A percentile compares a stretch with the other conserved stretches of the same genome.
Evolutionary conservation across 108 stramenopile species (phyloP).

Genomic region (Cyclotella choctawhatcheeana): DNA sequence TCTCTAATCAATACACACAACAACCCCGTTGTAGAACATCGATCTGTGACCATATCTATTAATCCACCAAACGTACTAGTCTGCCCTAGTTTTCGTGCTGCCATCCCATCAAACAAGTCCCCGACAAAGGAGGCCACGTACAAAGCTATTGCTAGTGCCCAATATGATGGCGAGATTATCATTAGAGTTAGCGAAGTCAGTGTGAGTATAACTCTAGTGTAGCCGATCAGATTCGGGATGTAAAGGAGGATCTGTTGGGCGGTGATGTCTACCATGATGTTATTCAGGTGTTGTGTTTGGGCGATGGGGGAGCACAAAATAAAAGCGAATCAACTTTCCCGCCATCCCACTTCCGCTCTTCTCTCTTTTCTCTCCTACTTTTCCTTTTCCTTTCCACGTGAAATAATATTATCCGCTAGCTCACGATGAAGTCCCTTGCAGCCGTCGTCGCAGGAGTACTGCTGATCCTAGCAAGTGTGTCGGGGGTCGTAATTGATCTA

Average conservation of each 20-base stretch:
- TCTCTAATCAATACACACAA: conserved; percentile 69
- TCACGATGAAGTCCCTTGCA: background rate
- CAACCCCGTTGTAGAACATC: conserved; percentile 91
- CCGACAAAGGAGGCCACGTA: conserved; percentile 95
- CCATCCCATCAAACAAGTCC: conserved; percentile 95
- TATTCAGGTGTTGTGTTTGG: background rate
- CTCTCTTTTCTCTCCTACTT: too few species aligned
- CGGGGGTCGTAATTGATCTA: conserved; percentile 47
- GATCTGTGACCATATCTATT: conserved; percentile 98
- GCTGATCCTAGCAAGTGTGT: background rate
- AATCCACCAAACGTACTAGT: conserved; percentile 88
- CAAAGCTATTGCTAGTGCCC: conserved; percentile 65
- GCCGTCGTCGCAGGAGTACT: background rate
- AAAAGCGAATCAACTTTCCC: too few species aligned
- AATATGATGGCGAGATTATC: conserved; percentile 58
- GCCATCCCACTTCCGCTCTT: too few species aligned
- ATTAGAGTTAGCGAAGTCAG: conserved; percentile 68
- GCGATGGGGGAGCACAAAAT: too few species aligned
- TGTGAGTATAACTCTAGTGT: conserved; percentile 67
- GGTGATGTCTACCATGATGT: conserved; percentile 38
- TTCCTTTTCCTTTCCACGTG: too few species aligned
- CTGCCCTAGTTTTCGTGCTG: conserved; percentile 92
- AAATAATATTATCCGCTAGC: too few species aligned
- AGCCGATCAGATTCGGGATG: conserved; percentile 96
- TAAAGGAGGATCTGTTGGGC: conserved; percentile 75